Base-by-base conservation (phyloP, 2,329 filamentous ascomycete genomes). In the Periconia digitata region DNA sequence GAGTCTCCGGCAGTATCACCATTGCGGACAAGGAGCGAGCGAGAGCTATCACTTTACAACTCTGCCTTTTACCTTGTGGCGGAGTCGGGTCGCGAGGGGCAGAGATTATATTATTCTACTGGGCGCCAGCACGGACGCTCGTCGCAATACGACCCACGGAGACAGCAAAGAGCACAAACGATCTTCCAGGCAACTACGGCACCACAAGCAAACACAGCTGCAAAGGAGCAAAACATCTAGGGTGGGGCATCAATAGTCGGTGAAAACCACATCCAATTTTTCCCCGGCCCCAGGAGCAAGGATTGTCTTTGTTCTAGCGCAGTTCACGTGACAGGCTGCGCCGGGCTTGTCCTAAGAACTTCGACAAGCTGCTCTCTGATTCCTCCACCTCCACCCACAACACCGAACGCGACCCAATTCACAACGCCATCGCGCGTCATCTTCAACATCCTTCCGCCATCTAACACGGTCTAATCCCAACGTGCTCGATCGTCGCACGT, bases 401-500 rank as follows among this genome's bases (percentile, higher is more conserved):
- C 55, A 54, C 60, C 57, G 53, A 60, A 46, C 38, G 20, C 38
- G 21, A 58, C 55, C 55, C 61, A 58, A 18, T 62, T 64, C 60
- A 67, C 63, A 63, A 56, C 62, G 51, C 58, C 66, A 70, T 66
- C 66, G 56, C 60, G 55, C 60, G 52, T 55, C 70, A 72, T 72
- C 69, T 67, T 53, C 49, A 56, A 52, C 53, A 41, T 43, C 52
- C 37, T 43, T 53, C 54, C 43, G 50, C 53, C 68, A 71, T 71
- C 67, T 69, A 60, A 54, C 46, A 57, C 60, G 55, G 52, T 45
- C 51, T 45, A 59, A 50, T 55, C 54, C 40, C 50, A 56, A 65
- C 57, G 63, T 60, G 56, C 55, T 46, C 51, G 42, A 58, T 56
- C 54, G 44, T 48, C 53, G 56, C 50, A 48, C 52, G 49, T 51